Base-by-base conservation (phyloP, 805 yeast genomes). In the Suhomyces sp. region DNA sequence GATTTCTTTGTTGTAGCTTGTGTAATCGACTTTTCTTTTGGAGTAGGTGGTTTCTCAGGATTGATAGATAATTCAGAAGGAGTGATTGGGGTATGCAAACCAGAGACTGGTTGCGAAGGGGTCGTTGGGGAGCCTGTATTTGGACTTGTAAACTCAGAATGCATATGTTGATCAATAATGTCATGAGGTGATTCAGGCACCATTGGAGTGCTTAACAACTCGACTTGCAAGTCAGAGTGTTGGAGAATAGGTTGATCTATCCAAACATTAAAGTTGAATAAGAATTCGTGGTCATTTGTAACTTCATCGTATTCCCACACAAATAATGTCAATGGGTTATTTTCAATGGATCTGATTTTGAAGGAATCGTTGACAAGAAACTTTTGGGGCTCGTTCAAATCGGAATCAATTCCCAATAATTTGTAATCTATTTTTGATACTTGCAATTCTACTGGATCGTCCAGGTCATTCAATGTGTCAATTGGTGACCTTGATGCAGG, bases 241-340 rank as follows among this genome's bases (percentile, higher is more conserved):
- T n/a, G n/a, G n/a, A n/a, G n/a, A n/a, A n/a, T n/a, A n/a, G n/a
- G n/a, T n/a, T 25, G 6, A 31, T 56, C 53, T 11, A 63, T 33
- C 64, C 64, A 63, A 3, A 61, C 26, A 12, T 48, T 44, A 35
- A 62, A 58, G 16, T 50, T 43, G 23, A 60, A 54, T 23, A 53
- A 36, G 25, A 42, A 47, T 6, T 19, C 21, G 30, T 54, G 48
- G 7, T 41, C 47, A 3, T 38, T 32, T 1, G 35, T 40, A 4
- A 14, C 25, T 8, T 34, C 25, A 28, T 53, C 50, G 8, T 36
- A 40, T 33, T 53, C 62, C 58, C 64, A 61, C 6, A 60, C 16
- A 5, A 54, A 51, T 1, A 60, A 43, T 33, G 48, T 51, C 35
- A 63, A 35, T 7, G 38, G 40, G 15, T 35, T 40, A 31, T 49